Evolutionary conservation across 2,329 filamentous ascomycete genomes (phyloP).

Genomic region (Zasmidium citrigriseum): DNA sequence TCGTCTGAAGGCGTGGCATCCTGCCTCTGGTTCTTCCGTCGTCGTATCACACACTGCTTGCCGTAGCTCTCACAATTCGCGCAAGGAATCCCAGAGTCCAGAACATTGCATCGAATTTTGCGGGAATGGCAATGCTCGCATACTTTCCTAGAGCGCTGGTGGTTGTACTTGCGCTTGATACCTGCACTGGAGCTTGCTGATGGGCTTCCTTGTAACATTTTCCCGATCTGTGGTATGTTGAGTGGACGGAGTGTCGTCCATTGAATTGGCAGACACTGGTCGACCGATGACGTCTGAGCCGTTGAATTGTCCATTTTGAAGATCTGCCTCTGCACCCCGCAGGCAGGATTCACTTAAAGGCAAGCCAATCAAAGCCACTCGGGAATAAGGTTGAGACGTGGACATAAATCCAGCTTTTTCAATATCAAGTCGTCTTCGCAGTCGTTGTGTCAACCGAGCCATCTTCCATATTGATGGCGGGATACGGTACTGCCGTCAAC

Average conservation of each 20-base stretch:
- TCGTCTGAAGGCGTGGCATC: background rate
- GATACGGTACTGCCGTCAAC: constrained; percentile 25
- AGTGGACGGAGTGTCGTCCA: background rate
- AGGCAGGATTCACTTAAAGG: background rate
- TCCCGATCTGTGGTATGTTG: background rate
- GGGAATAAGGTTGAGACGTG: too few species aligned
- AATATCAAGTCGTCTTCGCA: too few species aligned
- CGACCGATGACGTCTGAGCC: background rate
- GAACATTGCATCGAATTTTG: background rate
- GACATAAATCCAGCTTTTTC: too few species aligned
- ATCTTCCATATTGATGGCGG: constrained; percentile 13
- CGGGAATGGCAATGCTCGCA: background rate
- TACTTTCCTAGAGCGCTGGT: background rate
- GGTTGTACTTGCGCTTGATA: background rate
- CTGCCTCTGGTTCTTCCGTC: constrained; percentile 4
- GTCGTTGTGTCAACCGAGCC: too few species aligned
- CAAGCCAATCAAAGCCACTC: background rate
- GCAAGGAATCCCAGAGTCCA: constrained; percentile 3
- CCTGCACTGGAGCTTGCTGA: background rate
- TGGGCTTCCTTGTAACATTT: background rate
- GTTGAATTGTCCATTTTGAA: too few species aligned
- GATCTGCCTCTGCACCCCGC: constrained; percentile 3
- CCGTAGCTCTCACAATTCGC: background rate
- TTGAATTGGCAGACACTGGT: background rate
- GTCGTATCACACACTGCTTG: background rate